phyloP scores from a whole-genome alignment of 2,329 filamentous ascomycete species.

The Ophiostoma ips region DNA sequence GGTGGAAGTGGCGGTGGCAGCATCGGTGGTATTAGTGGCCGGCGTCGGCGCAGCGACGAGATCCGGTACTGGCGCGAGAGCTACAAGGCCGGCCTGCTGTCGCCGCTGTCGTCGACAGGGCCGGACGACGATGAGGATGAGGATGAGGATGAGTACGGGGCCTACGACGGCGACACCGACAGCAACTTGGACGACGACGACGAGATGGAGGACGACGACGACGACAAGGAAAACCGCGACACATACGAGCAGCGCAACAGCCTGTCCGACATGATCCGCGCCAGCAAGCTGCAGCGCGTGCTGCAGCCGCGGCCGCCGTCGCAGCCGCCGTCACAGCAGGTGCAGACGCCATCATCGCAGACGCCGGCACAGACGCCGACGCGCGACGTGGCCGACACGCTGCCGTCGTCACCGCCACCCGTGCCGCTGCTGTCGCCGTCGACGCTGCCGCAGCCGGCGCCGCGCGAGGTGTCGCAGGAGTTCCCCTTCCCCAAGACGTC shows the following conservation, averaged over 20 bases:
- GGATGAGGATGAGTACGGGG: constrained; percentile 7
- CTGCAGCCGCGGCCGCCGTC: background rate
- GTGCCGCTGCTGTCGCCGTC: background rate
- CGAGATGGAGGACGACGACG: background rate
- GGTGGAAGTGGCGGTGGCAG: too few relatives aligned
- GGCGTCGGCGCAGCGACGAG: constrained; percentile 47
- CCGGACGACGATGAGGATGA: constrained; percentile 12
- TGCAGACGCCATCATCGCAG: background rate
- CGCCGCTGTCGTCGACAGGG: constrained; percentile 33
- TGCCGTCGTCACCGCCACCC: background rate
- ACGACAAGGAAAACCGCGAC: background rate
- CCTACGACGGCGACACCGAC: background rate
- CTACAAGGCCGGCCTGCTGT: constrained; percentile 35
- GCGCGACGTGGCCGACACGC: background rate
- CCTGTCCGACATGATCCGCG: background rate
- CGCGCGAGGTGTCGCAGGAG: background rate
- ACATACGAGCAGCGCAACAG: constrained; percentile 1
- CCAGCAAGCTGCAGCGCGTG: constrained; percentile 1
- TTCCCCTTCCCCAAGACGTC: background rate
- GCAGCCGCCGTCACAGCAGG: background rate
- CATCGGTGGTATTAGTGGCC: too few relatives aligned
- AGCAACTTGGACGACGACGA: constrained; percentile 10
- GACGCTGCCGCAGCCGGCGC: background rate
- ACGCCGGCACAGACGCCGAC: background rate
- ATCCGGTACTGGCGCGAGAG: constrained; percentile 52